Conservation (phyloP, 192 early-diverging fungal genomes). For the Rhizoclosmatium globosum region DNA sequence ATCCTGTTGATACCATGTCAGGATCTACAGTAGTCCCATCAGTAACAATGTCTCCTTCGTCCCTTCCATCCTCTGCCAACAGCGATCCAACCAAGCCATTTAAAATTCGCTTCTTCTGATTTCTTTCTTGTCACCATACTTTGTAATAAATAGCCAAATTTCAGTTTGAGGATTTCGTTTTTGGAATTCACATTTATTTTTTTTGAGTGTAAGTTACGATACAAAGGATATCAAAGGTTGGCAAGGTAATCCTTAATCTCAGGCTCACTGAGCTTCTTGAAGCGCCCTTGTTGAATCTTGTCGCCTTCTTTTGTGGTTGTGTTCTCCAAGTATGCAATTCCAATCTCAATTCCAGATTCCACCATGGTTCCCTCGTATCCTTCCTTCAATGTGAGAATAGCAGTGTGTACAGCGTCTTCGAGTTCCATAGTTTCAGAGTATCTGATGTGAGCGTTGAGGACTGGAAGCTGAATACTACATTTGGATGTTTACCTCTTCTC, state of each 20-base stretch:
- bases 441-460: conserved; percentile 29
- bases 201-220: background rate
- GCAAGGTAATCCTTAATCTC: conserved; percentile 99
- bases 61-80: background rate
- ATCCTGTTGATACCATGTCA: background rate
- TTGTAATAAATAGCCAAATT: no score
- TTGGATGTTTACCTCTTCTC: conserved; percentile 82
- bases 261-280: conserved; percentile 80
- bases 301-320: conserved; percentile 64
- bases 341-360: conserved; percentile 95
- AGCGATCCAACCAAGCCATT: background rate
- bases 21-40: background rate
- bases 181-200: background rate
- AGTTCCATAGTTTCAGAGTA: conserved; percentile 94
- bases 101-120: background rate
- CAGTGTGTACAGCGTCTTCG: conserved; percentile 98
- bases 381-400: conserved; percentile 99
- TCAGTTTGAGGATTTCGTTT: no score
- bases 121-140: background rate
- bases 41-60: background rate
- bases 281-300: conserved; percentile 68
- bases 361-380: conserved; percentile 99
- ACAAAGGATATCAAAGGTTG: conserved; percentile 69
- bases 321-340: conserved; percentile 70
- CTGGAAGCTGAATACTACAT: background rate